These are phyloP conservation scores for Eucalyptus tenuipes DNA, from an alignment of 345 rosid species.

Conservation along the genomic window DNA sequence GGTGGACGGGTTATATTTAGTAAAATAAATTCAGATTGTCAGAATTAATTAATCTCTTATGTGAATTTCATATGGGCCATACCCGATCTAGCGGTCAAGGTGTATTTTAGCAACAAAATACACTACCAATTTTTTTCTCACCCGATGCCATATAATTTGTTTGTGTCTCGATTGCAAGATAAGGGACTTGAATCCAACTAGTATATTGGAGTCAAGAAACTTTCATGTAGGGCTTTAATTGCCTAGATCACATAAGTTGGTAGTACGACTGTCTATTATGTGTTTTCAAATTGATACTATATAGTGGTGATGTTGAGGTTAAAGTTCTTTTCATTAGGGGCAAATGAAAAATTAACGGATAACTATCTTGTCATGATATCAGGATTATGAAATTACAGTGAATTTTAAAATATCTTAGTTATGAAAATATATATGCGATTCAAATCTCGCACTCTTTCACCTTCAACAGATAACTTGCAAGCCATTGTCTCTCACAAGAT, in stretches of 20 bases:
- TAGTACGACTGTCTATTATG: accelerated
- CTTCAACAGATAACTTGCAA: background rate
- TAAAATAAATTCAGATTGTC: background rate
- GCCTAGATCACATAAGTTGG: background rate
- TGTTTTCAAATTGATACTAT: background rate
- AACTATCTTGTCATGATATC: background rate
- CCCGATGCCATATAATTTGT: background rate
- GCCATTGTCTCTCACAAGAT: background rate
- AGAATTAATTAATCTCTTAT: background rate
- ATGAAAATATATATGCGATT: background rate
- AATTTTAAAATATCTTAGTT: background rate
- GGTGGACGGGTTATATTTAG: background rate
- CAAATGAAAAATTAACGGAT: background rate
- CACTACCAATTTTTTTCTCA: background rate
- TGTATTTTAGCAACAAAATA: background rate
- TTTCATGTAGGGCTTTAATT: background rate
- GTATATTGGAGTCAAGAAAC: background rate
- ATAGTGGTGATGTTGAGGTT: background rate
- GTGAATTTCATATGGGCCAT: background rate
- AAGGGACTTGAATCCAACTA: background rate
- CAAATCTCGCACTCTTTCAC: background rate
- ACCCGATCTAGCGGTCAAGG: too few relatives aligned
- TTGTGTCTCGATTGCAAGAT: background rate
- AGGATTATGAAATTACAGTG: background rate
- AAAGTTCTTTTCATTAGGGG: background rate